Conservation (phyloP, 2,329 filamentous ascomycete species). For the Mycosphaerelloides madeirae region DNA sequence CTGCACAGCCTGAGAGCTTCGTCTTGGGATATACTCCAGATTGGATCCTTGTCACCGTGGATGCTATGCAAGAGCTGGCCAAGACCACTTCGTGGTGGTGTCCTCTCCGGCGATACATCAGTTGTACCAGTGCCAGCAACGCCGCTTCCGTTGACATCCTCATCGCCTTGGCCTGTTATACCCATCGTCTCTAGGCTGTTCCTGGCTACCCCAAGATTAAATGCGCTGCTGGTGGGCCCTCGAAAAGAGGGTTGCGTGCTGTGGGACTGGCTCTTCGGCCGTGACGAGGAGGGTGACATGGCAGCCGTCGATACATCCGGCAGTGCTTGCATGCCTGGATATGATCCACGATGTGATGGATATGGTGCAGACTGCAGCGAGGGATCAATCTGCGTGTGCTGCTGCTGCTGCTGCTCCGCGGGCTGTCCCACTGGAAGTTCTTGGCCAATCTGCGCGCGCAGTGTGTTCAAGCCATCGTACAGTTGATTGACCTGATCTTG, state of each 20-base stretch:
- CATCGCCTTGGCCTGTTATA: constrained; percentile 63
- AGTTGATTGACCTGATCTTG: constrained; percentile 82
- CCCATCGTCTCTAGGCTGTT: constrained; percentile 86
- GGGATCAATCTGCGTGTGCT: constrained; percentile 33
- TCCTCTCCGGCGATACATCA: constrained; percentile 16
- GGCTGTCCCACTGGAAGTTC: constrained; percentile 5
- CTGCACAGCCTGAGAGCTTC: constrained; percentile 75
- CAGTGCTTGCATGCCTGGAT: constrained; percentile 16
- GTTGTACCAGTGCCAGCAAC: constrained; percentile 17
- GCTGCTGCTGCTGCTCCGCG: constrained; percentile 8
- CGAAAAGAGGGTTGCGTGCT: constrained; percentile 61
- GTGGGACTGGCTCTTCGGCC: constrained; percentile 31
- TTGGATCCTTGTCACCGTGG: constrained; percentile 62
- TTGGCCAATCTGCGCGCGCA: constrained; percentile 50
- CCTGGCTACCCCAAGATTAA: constrained; percentile 81
- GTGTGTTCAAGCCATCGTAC: constrained; percentile 63
- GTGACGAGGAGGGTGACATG: constrained; percentile 31
- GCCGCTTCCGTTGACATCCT: constrained; percentile 50
- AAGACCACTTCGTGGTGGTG: constrained; percentile 4
- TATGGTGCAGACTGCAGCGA: constrained; percentile 27
- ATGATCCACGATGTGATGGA: constrained; percentile 14
- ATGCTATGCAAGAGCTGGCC: constrained; percentile 27
- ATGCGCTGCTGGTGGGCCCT: constrained; percentile 79
- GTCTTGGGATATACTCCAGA: constrained; percentile 72
- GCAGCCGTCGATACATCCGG: constrained; percentile 18